Base-by-base conservation (phyloP, 768 basidiomycete species). In the Zangia roseola region DNA sequence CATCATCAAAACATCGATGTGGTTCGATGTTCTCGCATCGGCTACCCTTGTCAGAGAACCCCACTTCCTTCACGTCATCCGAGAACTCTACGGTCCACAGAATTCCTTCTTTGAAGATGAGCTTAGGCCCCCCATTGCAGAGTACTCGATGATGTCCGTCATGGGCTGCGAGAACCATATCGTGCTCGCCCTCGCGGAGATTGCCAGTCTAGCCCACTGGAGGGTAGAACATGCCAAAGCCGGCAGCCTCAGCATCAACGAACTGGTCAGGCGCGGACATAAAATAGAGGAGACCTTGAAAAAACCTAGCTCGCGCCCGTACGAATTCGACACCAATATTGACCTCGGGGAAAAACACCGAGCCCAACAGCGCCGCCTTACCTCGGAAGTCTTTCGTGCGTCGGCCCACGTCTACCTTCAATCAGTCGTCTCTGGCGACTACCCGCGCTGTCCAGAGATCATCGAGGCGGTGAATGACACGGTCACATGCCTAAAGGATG, bases 141-240 rank as follows among this genome's bases (percentile, higher is more conserved):
- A 76, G 59, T 74, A 80, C 47, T 82, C 81, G n/a, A 92, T 92
- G 90, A 74, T 89, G 69, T 74, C 77, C 37, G 78, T 88, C 6
- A 92, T 93, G 88, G 90, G 90, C 17, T 91, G 90, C 73, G 84
- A 87, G 58, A 89, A 91, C 68, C 70, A 74, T 51, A 81, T 88
- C 45, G 81, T 92, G 40, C 84, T 86, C 75, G 88, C 86, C 23
- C 74, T 92, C 37, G 86, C 91, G 5, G 82, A 90, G 70, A 86
- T 80, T 31, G 80, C 84, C 10, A 70, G 68, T 17, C 76, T 93
- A 14, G 76, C 84, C 35, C 58, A 52, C 44, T 92, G 87, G 88
- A 91, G 90, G 69, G 70, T 72, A 17, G 45, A 43, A 0, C 69
- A 80, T 45, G 47, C 49, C 51, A 49, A 26, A 0, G 55, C 50